These are phyloP conservation scores for Vanilla planifolia DNA, from an alignment of 106 monocot species.

Conservation along the genomic window DNA sequence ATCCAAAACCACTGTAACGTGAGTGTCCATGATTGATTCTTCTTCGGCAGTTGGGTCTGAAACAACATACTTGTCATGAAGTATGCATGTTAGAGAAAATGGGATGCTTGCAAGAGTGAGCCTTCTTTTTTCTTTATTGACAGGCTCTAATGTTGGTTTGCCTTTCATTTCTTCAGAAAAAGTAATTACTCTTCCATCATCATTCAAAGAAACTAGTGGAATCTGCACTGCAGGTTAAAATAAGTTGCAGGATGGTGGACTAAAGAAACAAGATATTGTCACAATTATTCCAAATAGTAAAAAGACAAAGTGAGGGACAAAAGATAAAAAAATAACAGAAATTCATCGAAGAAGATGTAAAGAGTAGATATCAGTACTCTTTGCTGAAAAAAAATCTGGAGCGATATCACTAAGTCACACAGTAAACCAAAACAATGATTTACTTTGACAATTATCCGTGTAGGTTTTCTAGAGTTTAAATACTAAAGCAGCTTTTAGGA, in stretches of 20 bases:
- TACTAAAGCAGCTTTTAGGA: too few relatives aligned
- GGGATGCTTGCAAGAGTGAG: slow-evolving; percentile 39
- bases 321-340: too few relatives aligned
- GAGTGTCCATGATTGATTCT: slow-evolving; percentile 80
- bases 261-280: not conserved
- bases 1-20: slow-evolving; percentile 69
- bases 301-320: too few relatives aligned
- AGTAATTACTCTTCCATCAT: slow-evolving; percentile 75
- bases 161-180: slow-evolving; percentile 43
- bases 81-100: slow-evolving; percentile 80
- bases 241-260: not conserved
- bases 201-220: slow-evolving; percentile 85
- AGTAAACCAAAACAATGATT: too few relatives aligned
- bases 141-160: slow-evolving; percentile 45
- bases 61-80: slow-evolving; percentile 72
- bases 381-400: too few relatives aligned
- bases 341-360: too few relatives aligned
- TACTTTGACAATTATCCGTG: too few relatives aligned
- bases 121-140: slow-evolving; percentile 90
- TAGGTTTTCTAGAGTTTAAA: too few relatives aligned
- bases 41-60: slow-evolving; percentile 90
- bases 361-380: too few relatives aligned
- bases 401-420: too few relatives aligned
- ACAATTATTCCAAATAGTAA: too few relatives aligned
- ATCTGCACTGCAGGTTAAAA: slow-evolving; percentile 67